A percentile compares a stretch with the other conserved stretches of the same genome.
Conservation (phyloP, 495 filamentous ascomycete species). For the Amniculicola lignicola region DNA sequence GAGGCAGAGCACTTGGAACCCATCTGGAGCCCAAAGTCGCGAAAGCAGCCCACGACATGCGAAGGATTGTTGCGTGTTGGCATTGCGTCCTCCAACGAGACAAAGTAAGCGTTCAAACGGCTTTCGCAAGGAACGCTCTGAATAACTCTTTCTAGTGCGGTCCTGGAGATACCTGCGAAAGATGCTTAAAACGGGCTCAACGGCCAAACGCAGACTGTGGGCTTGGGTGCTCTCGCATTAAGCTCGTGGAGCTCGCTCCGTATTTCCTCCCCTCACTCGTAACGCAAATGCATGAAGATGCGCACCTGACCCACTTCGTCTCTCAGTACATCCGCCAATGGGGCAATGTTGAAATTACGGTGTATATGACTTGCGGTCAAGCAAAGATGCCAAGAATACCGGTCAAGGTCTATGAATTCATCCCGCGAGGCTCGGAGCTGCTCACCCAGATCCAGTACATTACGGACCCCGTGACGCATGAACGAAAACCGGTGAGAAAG, state of each 20-base stretch:
- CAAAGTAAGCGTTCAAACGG: slow-evolving; percentile 29
- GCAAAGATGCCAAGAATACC: slow-evolving; percentile 23
- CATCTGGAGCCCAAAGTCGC: slow-evolving; percentile 31
- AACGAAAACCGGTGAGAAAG: slow-evolving; percentile 15
- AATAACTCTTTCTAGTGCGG: slow-evolving; percentile 34
- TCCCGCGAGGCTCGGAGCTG: slow-evolving; percentile 33
- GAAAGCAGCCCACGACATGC: slow-evolving; percentile 37
- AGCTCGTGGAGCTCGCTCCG: slow-evolving; percentile 34
- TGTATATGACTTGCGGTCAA: slow-evolving; percentile 27
- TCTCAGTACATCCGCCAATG: slow-evolving; percentile 33
- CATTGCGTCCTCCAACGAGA: slow-evolving; percentile 41
- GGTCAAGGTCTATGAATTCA: slow-evolving; percentile 42
- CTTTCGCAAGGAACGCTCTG: slow-evolving; percentile 3
- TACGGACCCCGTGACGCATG: slow-evolving; percentile 28
- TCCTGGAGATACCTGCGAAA: slow-evolving; percentile 35
- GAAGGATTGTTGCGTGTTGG: slow-evolving; percentile 40
- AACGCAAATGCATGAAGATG: slow-evolving; percentile 39
- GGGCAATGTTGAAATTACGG: slow-evolving; percentile 20
- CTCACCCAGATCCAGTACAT: slow-evolving; percentile 38
- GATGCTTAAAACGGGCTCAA: slow-evolving; percentile 35
- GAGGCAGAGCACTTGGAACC: slow-evolving; percentile 32
- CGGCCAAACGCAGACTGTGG: slow-evolving; percentile 32
- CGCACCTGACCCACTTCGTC: slow-evolving; percentile 37
- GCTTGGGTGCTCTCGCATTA: slow-evolving; percentile 37
- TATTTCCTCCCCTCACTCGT: slow-evolving; percentile 39